These are phyloP conservation scores for Candida glucosophila DNA, from an alignment of 1,139 yeast genomes.

Conservation along the genomic window DNA sequence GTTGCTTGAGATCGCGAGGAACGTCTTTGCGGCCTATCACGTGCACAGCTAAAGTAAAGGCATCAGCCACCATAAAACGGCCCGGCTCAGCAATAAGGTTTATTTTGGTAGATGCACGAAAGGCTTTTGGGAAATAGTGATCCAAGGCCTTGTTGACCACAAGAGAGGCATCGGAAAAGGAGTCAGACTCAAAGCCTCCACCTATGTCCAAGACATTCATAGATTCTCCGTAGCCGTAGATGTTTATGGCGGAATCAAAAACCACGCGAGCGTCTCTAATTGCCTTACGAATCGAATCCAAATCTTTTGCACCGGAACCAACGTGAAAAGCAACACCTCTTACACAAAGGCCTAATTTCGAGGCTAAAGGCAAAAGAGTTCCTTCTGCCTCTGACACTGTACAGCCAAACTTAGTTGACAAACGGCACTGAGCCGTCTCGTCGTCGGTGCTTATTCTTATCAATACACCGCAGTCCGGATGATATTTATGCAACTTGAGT, in stretches of 20 bases:
- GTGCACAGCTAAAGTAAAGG: slow-evolving; percentile 78
- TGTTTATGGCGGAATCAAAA: slow-evolving; percentile 50
- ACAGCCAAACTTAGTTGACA: slow-evolving; percentile 91
- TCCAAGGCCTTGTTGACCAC: slow-evolving; percentile 52
- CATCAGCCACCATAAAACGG: slow-evolving; percentile 76
- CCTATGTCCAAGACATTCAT: slow-evolving; percentile 66
- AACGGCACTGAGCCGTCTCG: slow-evolving; percentile 75
- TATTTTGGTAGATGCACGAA: slow-evolving; percentile 24
- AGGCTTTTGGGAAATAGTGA: slow-evolving; percentile 44
- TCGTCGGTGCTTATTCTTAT: slow-evolving; percentile 88
- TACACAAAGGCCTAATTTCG: slow-evolving; percentile 51
- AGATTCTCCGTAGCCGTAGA: slow-evolving; percentile 36
- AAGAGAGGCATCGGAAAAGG: slow-evolving; percentile 55
- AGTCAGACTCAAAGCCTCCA: slow-evolving; percentile 76
- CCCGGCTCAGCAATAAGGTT: slow-evolving; percentile 90
- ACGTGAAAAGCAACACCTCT: slow-evolving; percentile 93
- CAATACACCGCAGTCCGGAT: slow-evolving; percentile 63
- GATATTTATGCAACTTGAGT: slow-evolving; percentile 57
- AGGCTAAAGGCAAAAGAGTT: slow-evolving; percentile 54
- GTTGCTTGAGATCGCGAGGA: slow-evolving; percentile 5
- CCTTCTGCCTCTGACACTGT: slow-evolving; percentile 44
- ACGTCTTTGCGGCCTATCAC: slow-evolving; percentile 71
- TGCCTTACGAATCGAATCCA: slow-evolving; percentile 60
- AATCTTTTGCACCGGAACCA: slow-evolving; percentile 88
- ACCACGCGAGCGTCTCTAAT: slow-evolving; percentile 61